Conservation (phyloP, 306 rosid genomes). For the Castanea crenata region DNA sequence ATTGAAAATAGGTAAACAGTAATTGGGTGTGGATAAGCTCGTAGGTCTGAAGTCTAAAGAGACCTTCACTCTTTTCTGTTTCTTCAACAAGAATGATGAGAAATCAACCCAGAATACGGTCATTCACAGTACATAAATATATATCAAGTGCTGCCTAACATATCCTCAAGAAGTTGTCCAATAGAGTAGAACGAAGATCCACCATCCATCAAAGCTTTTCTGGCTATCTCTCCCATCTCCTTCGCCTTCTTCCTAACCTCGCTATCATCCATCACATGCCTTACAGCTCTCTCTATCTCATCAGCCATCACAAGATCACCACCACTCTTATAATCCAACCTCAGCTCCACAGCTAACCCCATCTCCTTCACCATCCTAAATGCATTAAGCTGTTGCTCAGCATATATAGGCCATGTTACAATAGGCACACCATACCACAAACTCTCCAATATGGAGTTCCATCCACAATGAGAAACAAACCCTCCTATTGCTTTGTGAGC, state of each 20-base stretch:
- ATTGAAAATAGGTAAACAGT: too few species aligned
- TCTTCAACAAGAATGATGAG: neutral
- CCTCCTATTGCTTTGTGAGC: slow-evolving; percentile 50
- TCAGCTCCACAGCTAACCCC: slow-evolving; percentile 43
- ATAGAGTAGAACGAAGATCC: slow-evolving; percentile 42
- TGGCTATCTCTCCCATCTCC: slow-evolving; percentile 34
- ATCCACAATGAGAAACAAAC: slow-evolving; percentile 64
- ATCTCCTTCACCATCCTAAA: slow-evolving; percentile 49
- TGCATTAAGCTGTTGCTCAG: slow-evolving; percentile 68
- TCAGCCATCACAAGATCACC: slow-evolving; percentile 45
- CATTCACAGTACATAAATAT: neutral
- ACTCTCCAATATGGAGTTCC: slow-evolving; percentile 71
- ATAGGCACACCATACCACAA: slow-evolving; percentile 71
- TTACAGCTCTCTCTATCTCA: slow-evolving; percentile 44
- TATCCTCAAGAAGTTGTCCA: slow-evolving; percentile 17
- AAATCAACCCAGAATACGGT: neutral
- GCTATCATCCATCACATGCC: slow-evolving; percentile 29
- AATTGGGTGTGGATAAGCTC: too few species aligned
- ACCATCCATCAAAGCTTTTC: slow-evolving; percentile 31
- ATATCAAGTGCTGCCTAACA: slow-evolving; percentile 20
- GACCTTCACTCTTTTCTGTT: neutral
- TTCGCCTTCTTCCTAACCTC: slow-evolving; percentile 40
- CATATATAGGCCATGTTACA: slow-evolving; percentile 68
- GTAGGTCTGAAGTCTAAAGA: too few species aligned
- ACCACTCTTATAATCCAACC: slow-evolving; percentile 36